These are phyloP conservation scores for Globisporangium sylvaticum DNA, from an alignment of 352 stramenopile genomes.

Conservation along the genomic window DNA sequence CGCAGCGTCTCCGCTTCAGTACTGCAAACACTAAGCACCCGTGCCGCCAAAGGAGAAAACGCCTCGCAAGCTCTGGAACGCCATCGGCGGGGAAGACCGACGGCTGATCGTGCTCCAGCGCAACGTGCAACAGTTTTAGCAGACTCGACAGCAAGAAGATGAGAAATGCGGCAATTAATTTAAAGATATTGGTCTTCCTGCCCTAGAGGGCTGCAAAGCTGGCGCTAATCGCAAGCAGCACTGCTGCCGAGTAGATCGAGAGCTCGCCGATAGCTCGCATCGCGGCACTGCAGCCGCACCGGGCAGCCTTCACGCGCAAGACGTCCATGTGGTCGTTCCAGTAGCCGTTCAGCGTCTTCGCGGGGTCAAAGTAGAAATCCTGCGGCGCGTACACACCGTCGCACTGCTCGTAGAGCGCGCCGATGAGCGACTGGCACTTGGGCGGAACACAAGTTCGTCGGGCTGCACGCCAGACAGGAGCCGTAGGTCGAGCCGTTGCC, in stretches of 20 bases:
- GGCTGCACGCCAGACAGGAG: conserved; percentile 56
- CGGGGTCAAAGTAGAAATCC: conserved; percentile 58
- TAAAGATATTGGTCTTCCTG: not conserved
- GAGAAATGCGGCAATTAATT: not conserved
- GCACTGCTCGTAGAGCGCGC: conserved; percentile 64
- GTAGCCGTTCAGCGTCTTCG: conserved; percentile 47
- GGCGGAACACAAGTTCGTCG: conserved; percentile 47
- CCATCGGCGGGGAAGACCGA: conserved; percentile 67
- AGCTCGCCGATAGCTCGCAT: not conserved
- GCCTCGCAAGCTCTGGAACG: conserved; percentile 72
- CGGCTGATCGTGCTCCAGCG: conserved; percentile 66
- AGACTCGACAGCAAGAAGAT: not conserved
- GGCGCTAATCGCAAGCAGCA: not conserved
- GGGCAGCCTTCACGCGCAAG: conserved; percentile 45
- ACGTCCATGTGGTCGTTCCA: conserved; percentile 61
- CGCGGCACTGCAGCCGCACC: conserved; percentile 46
- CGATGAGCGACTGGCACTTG: conserved; percentile 71
- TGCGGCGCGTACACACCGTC: conserved; percentile 58
- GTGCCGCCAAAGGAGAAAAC: conserved; percentile 56
- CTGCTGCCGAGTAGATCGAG: not conserved
- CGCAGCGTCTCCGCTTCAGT: conserved; percentile 28
- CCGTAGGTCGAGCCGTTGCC: conserved; percentile 62
- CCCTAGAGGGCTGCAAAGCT: conserved; percentile 4
- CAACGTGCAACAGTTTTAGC: conserved; percentile 25
- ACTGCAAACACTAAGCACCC: conserved; percentile 56